Evolutionary conservation across 306 rosid species (phyloP).

Genomic region (Citrullus amarus): DNA sequence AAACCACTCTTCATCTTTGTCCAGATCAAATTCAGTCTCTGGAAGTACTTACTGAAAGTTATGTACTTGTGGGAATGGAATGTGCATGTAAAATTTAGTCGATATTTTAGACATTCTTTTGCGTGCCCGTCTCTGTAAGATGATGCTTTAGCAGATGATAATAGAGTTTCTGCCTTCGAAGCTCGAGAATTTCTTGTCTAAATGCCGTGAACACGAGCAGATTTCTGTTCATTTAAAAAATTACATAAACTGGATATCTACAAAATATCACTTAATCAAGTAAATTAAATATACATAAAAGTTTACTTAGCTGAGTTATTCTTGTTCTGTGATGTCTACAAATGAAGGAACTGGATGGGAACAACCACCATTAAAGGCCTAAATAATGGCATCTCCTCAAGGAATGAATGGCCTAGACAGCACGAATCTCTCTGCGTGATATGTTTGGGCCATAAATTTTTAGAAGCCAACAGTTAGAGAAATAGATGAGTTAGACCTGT

Average conservation of each 20-base stretch:
- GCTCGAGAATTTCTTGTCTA: not conserved
- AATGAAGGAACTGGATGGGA: slow-evolving; percentile 2
- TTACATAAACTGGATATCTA: not conserved
- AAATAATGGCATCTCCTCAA: slow-evolving; percentile 1
- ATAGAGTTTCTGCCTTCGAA: slow-evolving; percentile 7
- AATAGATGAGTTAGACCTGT: not conserved
- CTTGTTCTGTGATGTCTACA: not conserved
- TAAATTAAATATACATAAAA: not conserved
- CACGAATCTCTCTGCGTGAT: slow-evolving; percentile 6
- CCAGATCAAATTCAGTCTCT: slow-evolving; percentile 37
- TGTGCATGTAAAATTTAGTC: slow-evolving; percentile 5
- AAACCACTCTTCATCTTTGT: slow-evolving; percentile 51
- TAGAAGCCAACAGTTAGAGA: not conserved
- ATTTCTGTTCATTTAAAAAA: not conserved
- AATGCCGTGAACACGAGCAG: not conserved
- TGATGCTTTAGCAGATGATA: slow-evolving; percentile 1
- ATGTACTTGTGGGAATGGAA: not conserved
- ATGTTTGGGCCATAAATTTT: slow-evolving; percentile 8
- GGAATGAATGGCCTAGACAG: slow-evolving; percentile 8
- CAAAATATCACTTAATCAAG: not conserved
- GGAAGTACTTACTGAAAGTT: slow-evolving; percentile 13
- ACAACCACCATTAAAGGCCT: slow-evolving; percentile 4
- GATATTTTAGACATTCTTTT: slow-evolving; percentile 5
- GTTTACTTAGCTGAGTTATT: not conserved
- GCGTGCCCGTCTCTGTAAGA: slow-evolving; percentile 7